Conservation (phyloP, 495 filamentous ascomycete species). For the Xylaria cubensis region DNA sequence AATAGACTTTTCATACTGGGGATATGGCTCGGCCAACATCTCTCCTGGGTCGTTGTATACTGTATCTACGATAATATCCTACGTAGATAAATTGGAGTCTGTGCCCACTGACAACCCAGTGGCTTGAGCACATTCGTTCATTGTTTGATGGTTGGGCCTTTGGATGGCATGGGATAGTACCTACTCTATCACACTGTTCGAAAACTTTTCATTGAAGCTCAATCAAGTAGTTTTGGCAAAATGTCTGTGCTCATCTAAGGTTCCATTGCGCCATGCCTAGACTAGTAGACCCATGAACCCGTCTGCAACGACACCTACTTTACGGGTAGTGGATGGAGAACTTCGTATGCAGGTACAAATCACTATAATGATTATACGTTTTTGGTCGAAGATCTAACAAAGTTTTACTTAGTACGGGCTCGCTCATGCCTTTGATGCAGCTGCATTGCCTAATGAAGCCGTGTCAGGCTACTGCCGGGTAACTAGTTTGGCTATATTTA, state of each 20-base stretch:
- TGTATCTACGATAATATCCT: not conserved
- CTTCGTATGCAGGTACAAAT: not conserved
- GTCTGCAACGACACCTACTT: not conserved
- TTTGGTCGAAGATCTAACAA: no score
- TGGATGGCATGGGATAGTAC: not conserved
- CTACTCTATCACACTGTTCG: not conserved
- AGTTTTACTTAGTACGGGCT: not conserved
- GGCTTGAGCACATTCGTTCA: not conserved
- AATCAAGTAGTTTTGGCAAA: not conserved
- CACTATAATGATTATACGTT: no score
- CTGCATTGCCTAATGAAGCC: constrained; percentile 1
- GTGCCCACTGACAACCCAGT: not conserved
- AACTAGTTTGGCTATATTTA: constrained; percentile 2
- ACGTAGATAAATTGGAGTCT: not conserved
- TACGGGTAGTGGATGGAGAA: not conserved
- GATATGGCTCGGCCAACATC: not conserved
- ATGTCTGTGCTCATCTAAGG: constrained; percentile 16
- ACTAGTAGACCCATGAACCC: not conserved
- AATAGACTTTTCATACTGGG: not conserved
- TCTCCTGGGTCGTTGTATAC: not conserved
- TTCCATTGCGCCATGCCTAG: not conserved
- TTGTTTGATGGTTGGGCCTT: not conserved
- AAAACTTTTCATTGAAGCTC: constrained; percentile 3
- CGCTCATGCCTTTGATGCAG: not conserved
- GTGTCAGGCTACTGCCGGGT: constrained; percentile 9